Evolutionary conservation across 306 rosid genomes (phyloP), one percentile per base, ranked within the genome.

Genomic region (Lotus japonicus): DNA sequence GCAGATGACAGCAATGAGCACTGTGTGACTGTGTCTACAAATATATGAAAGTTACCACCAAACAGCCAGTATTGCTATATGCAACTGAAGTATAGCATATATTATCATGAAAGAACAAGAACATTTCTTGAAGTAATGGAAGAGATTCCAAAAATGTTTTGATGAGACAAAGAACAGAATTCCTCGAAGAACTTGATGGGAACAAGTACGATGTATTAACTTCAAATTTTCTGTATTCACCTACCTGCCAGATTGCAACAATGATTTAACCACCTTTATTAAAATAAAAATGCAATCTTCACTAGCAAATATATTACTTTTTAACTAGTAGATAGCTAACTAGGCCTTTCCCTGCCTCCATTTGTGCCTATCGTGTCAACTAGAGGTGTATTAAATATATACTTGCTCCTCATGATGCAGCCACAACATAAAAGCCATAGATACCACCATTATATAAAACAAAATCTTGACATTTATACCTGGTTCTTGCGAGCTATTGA

Each of bases 401-500:
- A 60, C 36, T 35, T 5, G 23, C 39, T 16, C 48, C 53, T 62
- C 17, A 36, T 52, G 55, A 57, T 43, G 67, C 68, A 36, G 53
- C 44, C 45, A 14, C 21, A 49, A 45, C 51, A 58, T 15, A 55
- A 58, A 31, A 57, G 6, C 72, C 46, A 67, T 6, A 11, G 65
- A 54, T 38, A 9, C n/a, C 26, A 14, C 28, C 59, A 26, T 16
- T 44, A 31, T 26, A 44, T 50, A 45, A 74, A 58, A 65, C 44
- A 54, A 19, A 58, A 68, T 49, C 21, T 62, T 35, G 52, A 51
- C 21, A 42, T 33, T 43, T 64, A 54, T 80, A 95, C 99, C 96
- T 85, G 95, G 79, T 89, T 92, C 83, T 88, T 95, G 54, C 92
- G 95, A 71, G 26, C 26, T 21, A 79, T 78, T 51, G 81, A 78